Conservation (phyloP, 768 basidiomycete species). For the Boletus reticulatus region DNA sequence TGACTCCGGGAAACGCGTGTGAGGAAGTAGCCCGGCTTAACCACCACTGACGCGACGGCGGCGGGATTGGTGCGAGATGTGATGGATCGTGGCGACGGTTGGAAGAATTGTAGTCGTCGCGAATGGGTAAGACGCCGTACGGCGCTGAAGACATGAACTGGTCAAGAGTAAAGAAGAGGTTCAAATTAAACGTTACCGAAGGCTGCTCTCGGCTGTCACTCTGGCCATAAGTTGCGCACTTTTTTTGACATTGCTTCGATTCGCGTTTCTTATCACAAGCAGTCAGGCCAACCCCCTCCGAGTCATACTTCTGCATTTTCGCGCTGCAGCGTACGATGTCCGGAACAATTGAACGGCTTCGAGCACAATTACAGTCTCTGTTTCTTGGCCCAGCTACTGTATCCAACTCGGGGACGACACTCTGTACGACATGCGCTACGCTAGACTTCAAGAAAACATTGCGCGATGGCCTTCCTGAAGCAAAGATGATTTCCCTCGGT, state of each 20-base stretch:
- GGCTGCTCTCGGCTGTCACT: no score
- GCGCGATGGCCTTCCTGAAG: constrained; percentile 9
- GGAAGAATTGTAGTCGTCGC: constrained; percentile 10
- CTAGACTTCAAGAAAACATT: constrained; percentile 13
- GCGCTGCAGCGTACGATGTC: constrained; percentile 1
- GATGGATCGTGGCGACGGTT: background rate
- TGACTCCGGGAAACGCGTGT: background rate
- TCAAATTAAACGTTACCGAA: no score
- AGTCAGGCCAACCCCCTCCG: no score
- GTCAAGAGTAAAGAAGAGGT: background rate
- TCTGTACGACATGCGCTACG: constrained; percentile 10
- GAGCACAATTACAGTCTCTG: background rate
- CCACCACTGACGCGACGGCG: constrained; percentile 9
- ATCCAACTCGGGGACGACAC: background rate
- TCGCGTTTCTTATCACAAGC: no score
- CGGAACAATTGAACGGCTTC: constrained; percentile 1
- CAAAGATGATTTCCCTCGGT: constrained; percentile 2
- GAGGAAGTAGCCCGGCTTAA: background rate
- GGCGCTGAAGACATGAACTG: constrained; percentile 8
- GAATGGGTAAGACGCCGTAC: constrained; percentile 8
- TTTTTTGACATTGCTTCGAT: no score
- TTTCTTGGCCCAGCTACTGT: background rate
- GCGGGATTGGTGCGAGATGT: background rate
- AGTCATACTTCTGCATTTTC: no score
- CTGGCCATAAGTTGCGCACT: no score